Conservation (phyloP, 768 basidiomycete genomes). For the Dioszegia crocea region DNA sequence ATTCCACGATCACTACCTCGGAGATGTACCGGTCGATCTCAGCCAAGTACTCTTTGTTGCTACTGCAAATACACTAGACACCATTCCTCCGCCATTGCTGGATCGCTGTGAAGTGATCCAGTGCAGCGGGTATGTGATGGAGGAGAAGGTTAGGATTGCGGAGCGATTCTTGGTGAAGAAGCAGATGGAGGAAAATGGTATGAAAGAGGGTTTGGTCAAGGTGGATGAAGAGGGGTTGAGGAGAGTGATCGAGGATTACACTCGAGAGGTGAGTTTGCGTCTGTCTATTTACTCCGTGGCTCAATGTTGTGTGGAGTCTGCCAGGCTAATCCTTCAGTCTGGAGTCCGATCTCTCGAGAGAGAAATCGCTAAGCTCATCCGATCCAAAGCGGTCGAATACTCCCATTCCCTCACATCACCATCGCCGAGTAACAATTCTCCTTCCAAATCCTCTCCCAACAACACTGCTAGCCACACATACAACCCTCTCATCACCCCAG, state of each 20-base stretch:
- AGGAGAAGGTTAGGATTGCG: slow-evolving; percentile 88
- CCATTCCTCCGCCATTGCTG: slow-evolving; percentile 77
- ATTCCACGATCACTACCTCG: slow-evolving; percentile 63
- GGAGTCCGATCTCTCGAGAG: slow-evolving; percentile 89
- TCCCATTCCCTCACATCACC: slow-evolving; percentile 55
- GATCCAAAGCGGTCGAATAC: slow-evolving; percentile 89
- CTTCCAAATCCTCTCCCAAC: slow-evolving; percentile 44
- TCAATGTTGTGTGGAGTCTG: not conserved
- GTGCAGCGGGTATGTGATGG: slow-evolving; percentile 68
- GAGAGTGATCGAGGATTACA: slow-evolving; percentile 72
- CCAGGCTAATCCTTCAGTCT: slow-evolving; percentile 51
- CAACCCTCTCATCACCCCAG: slow-evolving; percentile 59
- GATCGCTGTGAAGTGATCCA: slow-evolving; percentile 88
- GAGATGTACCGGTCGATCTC: slow-evolving; percentile 60
- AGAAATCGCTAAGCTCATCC: slow-evolving; percentile 78
- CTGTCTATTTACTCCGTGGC: not conserved
- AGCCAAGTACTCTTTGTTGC: slow-evolving; percentile 88
- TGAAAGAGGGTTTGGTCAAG: slow-evolving; percentile 60
- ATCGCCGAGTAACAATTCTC: not conserved
- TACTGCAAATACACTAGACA: slow-evolving; percentile 83
- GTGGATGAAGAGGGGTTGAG: slow-evolving; percentile 68
- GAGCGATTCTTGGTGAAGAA: slow-evolving; percentile 82
- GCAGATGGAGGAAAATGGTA: slow-evolving; percentile 73
- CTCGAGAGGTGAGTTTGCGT: slow-evolving; percentile 58
- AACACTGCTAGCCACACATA: slow-evolving; percentile 51